Base-by-base conservation (phyloP, 345 rosid species). In the Trapa incisa region DNA sequence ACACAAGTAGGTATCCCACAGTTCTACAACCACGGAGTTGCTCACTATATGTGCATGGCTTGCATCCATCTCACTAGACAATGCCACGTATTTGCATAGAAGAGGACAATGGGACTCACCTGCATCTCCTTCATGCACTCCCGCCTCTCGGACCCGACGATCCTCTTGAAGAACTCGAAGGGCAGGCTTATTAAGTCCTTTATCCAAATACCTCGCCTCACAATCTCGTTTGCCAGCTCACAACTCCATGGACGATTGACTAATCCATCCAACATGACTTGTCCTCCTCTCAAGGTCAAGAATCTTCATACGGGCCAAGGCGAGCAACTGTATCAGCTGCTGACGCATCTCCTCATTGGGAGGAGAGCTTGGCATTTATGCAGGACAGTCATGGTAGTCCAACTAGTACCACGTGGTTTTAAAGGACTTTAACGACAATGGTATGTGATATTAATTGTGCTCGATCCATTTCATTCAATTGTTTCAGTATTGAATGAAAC, bases 291-390 rank as follows among this genome's bases (percentile, higher is more conserved):
- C 96, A 0, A 91, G 94, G 57, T 89, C 96, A 36, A 89, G 91
- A 78, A 89, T 89, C 86, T 87, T 91, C 96, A 87, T 87, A 68
- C 96, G 87, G 38, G 91, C 82, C 85, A 86, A 89, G 69, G 96
- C 89, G 17, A 89, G 72, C 47, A 91, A 89, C 58, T 89, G 88
- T 0, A 86, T 82, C 96, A 87, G 16, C 91, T 86, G 80, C 94
- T 82, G 35, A 90, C 83, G 76, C 54, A 87, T 85, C 65, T 88
- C 79, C 79, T 84, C 87, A 0, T 85, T 71, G 87, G 93, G 65
- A 80, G 83, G 62, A 86, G 67, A 32, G 77, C 70, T 69, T 68
- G 88, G 75, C 87, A 86, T 68, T 77, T 84, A 64, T 80, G 84
- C 64, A 90, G 92, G 69, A 87, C 90, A 56, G 84, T 79, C 37